These are phyloP conservation scores for Sabuloglossum arenarium DNA, from an alignment of 495 filamentous ascomycete species.

Conservation along the genomic window DNA sequence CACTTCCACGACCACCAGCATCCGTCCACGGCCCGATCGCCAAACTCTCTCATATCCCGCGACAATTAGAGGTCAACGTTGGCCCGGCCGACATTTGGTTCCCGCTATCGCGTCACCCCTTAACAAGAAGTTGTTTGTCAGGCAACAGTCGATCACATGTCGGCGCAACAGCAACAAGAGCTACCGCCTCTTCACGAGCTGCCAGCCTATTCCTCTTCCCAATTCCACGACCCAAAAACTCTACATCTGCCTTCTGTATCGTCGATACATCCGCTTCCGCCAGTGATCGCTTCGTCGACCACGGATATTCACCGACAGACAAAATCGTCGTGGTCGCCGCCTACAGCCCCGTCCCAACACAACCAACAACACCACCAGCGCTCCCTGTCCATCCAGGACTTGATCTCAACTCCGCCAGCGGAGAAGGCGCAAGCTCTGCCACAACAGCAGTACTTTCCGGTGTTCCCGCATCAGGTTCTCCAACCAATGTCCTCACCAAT, in stretches of 20 bases:
- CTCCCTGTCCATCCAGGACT: conserved; percentile 1
- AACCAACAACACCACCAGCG: not conserved
- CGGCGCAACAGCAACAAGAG: not conserved
- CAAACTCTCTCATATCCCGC: too few species aligned
- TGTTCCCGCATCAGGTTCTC: not conserved
- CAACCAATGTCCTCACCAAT: not conserved
- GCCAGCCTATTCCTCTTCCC: conserved; percentile 1
- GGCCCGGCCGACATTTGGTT: not conserved
- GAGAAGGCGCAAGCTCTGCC: not conserved
- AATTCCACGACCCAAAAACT: not conserved
- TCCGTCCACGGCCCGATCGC: too few species aligned
- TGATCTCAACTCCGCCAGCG: not conserved
- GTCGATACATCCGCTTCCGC: not conserved
- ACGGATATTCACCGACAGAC: not conserved
- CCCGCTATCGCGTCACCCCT: not conserved
- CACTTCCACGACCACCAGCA: too few species aligned
- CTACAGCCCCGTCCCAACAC: not conserved
- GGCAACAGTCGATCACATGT: not conserved
- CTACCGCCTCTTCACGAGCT: conserved; percentile 1
- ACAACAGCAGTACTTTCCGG: not conserved
- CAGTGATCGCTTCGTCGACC: not conserved
- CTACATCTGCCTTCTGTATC: not conserved
- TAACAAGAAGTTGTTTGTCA: not conserved
- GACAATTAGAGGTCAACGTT: too few species aligned
- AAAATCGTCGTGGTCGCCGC: not conserved